These are phyloP conservation scores for Ephemerocybe angulata DNA, from an alignment of 768 basidiomycete species.

Conservation along the genomic window DNA sequence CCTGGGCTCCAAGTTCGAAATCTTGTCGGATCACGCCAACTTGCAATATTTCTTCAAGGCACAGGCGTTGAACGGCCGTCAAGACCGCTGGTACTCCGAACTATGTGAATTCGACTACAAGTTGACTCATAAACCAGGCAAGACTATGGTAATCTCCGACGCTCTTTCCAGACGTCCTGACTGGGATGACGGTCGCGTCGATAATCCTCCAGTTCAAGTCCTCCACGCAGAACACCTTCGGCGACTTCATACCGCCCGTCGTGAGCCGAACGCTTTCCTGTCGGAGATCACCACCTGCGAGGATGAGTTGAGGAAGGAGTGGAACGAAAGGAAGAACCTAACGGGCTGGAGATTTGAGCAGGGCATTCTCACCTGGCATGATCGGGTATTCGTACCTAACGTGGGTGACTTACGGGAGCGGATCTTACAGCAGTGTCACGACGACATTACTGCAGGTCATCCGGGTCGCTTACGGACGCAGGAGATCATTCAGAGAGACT, in stretches of 20 bases:
- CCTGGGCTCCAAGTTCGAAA: not conserved
- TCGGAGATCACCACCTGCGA: slow-evolving; percentile 1
- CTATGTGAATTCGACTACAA: slow-evolving; percentile 30
- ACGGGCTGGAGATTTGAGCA: slow-evolving; percentile 8
- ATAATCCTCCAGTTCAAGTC: slow-evolving; percentile 16
- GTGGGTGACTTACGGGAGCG: slow-evolving; percentile 5
- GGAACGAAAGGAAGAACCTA: not conserved
- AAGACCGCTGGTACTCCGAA: slow-evolving; percentile 16
- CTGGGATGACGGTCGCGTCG: slow-evolving; percentile 11
- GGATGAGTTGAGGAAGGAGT: too few relatives aligned
- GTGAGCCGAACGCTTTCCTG: not conserved
- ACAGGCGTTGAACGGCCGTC: slow-evolving; percentile 21
- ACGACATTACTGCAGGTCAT: slow-evolving; percentile 25
- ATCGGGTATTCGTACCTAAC: slow-evolving; percentile 13
- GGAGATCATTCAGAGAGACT: slow-evolving; percentile 25
- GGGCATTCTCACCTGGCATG: slow-evolving; percentile 8
- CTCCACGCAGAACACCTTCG: slow-evolving; percentile 12
- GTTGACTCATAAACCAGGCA: slow-evolving; percentile 25
- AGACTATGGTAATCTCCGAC: slow-evolving; percentile 17
- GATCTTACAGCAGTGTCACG: slow-evolving; percentile 5
- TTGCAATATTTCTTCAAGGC: slow-evolving; percentile 32
- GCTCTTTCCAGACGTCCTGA: slow-evolving; percentile 22
- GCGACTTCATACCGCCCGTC: not conserved
- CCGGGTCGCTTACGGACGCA: slow-evolving; percentile 29
- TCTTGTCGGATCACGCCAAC: slow-evolving; percentile 13